Base-by-base conservation (phyloP, 345 rosid species). In the Reutealis trisperma region DNA sequence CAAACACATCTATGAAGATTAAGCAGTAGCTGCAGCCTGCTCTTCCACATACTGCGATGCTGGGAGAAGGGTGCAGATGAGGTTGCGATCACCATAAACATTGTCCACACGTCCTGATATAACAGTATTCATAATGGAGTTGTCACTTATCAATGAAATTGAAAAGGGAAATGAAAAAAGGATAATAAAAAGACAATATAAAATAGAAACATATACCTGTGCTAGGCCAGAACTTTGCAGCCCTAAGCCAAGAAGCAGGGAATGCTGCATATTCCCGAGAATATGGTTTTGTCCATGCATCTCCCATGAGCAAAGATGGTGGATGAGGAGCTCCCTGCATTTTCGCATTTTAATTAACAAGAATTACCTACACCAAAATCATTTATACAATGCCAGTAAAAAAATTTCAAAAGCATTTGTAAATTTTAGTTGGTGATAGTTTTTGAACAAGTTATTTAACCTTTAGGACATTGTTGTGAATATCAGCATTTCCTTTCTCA, bases 281-380 rank as follows among this genome's bases (percentile, higher is more conserved):
- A 82, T 96, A 96, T 9, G 99, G 97, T 67, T 94, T 94, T 9
- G 89, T 84, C 99, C 99, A 96, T 59, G 90, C 30, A 83, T 96
- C 98, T 84, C 90, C 97, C 99, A 96, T 94, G 77, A 96, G 95
- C 91, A 96, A 75, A n/a, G 95, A 91, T 82, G 96, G 98, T 66
- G 99, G 97, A 83, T 96, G 99, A 79, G 98, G 99, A 64, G 99
- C 98, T 83, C 96, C 89, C 99, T 96, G 95, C 82, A 80, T 68
- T 77, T 75, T 59, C 65, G 67, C 55, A 71, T 59, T 66, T 84
- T 22, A 78, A 11, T 13, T 15, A 54, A 18, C 1, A 30, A 63
- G 2, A 61, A 63, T 8, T 47, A 32, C 10, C 3, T 45, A 57
- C 25, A 11, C 21, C 14, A 57, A 30, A 21, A 60, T 59, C 44